A percentile compares a stretch with the other conserved stretches of the same genome.
Conservation (phyloP, 768 basidiomycete genomes). For the Serendipita indica region DNA sequence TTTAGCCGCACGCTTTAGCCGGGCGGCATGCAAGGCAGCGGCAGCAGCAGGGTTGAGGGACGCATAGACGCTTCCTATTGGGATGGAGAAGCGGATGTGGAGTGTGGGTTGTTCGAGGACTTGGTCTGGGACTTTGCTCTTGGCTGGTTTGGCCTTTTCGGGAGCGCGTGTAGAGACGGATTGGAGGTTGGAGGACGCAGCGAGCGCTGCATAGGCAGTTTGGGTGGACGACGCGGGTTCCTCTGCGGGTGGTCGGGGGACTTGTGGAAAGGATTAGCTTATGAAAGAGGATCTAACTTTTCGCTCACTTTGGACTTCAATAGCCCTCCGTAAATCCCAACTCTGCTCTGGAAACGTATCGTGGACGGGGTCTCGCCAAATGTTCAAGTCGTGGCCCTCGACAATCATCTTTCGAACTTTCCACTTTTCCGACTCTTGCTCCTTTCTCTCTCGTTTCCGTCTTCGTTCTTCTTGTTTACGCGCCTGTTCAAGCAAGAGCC, state of each 20-base stretch:
- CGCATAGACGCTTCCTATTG: conserved; percentile 5
- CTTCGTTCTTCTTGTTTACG: not conserved
- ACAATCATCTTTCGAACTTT: conserved; percentile 2
- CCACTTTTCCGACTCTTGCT: conserved; percentile 9
- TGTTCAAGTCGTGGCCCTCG: conserved; percentile 3
- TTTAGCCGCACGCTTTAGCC: conserved; percentile 1
- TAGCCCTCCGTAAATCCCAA: conserved; percentile 5
- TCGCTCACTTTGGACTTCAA: conserved; percentile 1
- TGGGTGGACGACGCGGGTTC: not conserved
- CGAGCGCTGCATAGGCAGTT: not conserved
- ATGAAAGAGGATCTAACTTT: not conserved
- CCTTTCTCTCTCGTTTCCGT: not conserved
- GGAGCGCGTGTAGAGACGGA: conserved; percentile 6
- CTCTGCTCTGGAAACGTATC: conserved; percentile 9
- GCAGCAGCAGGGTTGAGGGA: conserved; percentile 7
- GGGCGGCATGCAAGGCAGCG: not conserved
- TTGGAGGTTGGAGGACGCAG: conserved; percentile 3
- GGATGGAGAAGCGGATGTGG: conserved; percentile 9
- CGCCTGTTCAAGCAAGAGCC: not conserved
- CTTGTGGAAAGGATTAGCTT: not conserved
- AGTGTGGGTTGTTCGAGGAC: conserved; percentile 2
- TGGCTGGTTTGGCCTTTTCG: not conserved
- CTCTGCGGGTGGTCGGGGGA: not conserved
- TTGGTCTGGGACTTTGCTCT: not conserved
- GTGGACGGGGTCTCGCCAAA: conserved; percentile 1